phyloP scores from a whole-genome alignment of 176 grass and related monocot species.

The Oropetium thomaeum region DNA sequence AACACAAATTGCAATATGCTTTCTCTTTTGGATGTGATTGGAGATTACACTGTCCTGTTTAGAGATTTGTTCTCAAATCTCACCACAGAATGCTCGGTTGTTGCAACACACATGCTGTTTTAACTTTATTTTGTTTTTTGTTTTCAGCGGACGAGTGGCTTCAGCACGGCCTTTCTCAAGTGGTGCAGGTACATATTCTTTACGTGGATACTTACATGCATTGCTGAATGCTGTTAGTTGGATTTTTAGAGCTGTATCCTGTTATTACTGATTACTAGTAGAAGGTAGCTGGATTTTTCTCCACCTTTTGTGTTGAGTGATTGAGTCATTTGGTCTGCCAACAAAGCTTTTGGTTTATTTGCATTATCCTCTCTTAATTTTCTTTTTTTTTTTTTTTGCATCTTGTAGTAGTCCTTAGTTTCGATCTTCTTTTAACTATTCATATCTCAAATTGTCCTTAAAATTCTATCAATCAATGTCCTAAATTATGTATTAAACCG shows the following conservation, averaged over 20 bases:
- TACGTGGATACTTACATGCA: not conserved
- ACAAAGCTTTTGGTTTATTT: slow-evolving; percentile 7
- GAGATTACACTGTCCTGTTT: not conserved
- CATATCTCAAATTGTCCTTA: not conserved
- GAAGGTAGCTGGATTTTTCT: not conserved
- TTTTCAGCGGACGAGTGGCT: slow-evolving; percentile 34
- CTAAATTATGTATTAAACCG: slow-evolving; percentile 14
- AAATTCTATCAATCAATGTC: not conserved
- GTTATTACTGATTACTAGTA: not conserved
- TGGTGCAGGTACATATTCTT: slow-evolving; percentile 50
- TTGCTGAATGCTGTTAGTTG: not conserved
- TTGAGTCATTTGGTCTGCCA: not conserved
- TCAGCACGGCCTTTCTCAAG: slow-evolving; percentile 62
- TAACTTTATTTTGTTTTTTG: not conserved
- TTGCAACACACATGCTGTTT: slow-evolving; percentile 14
- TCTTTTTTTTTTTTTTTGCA: not conserved
- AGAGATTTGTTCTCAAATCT: not conserved
- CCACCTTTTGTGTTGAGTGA: not conserved
- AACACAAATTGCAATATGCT: not conserved
- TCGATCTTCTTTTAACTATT: not conserved
- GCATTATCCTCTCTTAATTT: too few species aligned
- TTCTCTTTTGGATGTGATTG: not conserved
- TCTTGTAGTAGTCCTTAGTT: not conserved
- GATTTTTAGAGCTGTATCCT: not conserved
- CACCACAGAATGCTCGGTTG: not conserved